Evolutionary conservation across 1,284 basidiomycete genomes (phyloP).

Genomic region (Megacollybia platyphylla): DNA sequence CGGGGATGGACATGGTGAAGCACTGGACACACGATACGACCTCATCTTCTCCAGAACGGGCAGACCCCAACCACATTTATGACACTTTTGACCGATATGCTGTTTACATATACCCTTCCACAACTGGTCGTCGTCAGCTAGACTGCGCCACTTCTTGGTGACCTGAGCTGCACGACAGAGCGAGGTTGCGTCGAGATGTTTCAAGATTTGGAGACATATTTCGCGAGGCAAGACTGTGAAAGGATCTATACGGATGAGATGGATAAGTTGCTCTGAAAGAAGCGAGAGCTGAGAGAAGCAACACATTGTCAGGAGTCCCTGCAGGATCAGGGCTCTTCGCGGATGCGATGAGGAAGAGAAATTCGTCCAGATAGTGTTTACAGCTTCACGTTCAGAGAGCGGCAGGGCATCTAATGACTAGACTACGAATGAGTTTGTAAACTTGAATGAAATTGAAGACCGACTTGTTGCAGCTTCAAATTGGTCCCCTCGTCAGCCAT

Average conservation of each 20-base stretch:
- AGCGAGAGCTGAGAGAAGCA: constrained; percentile 99
- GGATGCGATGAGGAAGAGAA: constrained; percentile 93
- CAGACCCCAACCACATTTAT: constrained; percentile 96
- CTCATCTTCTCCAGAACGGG: constrained; percentile 79
- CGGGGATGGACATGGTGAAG: constrained; percentile 23
- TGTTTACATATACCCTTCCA: constrained; percentile 98
- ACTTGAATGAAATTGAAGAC: not conserved
- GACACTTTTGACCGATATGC: constrained; percentile 95
- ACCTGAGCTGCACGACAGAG: constrained; percentile 96
- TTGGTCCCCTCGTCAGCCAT: constrained; percentile 97
- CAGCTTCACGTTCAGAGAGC: constrained; percentile 75
- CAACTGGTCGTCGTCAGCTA: constrained; percentile 88
- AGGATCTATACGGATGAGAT: constrained; percentile 93
- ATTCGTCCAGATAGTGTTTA: constrained; percentile 92
- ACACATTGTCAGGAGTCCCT: constrained; percentile 98
- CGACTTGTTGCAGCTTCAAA: constrained; percentile 83
- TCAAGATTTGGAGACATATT: constrained; percentile 81
- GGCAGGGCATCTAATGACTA: constrained; percentile 93
- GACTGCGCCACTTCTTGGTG: constrained; percentile 70
- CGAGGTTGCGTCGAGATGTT: constrained; percentile 90
- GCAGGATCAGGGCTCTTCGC: constrained; percentile 86
- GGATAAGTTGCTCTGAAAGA: constrained; percentile 82
- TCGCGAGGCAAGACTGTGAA: constrained; percentile 88
- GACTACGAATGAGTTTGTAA: not conserved
- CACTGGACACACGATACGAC: constrained; percentile 21